These are phyloP conservation scores for Dactylonectria macrodidyma DNA, from an alignment of 2,329 filamentous ascomycete species.

Conservation along the genomic window DNA sequence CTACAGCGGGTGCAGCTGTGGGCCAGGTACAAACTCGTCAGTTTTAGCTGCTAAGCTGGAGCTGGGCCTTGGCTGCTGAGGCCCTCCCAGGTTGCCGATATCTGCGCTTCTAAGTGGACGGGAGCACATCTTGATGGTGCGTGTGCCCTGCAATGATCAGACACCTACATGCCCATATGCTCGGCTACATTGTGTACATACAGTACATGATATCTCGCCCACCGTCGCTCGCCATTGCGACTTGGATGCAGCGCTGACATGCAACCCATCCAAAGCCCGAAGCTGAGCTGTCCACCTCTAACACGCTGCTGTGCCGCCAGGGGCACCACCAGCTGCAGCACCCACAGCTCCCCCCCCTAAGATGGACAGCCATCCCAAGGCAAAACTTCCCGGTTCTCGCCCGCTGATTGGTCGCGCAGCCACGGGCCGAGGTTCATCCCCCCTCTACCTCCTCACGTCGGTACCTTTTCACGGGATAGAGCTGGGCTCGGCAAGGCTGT, in stretches of 20 bases:
- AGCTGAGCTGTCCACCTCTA: conserved; percentile 1
- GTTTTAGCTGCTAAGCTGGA: background rate
- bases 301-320: background rate
- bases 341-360: background rate
- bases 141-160: background rate
- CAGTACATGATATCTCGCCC: background rate
- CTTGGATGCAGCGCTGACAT: background rate
- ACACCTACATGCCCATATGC: background rate
- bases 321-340: background rate
- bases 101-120: background rate
- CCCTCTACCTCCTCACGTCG: conserved; percentile 3
- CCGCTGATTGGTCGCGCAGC: conserved; percentile 18
- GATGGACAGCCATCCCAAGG: conserved; percentile 8
- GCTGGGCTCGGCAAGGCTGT: conserved; percentile 15
- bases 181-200: background rate
- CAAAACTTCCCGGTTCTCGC: conserved; percentile 7
- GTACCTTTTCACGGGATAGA: conserved; percentile 21
- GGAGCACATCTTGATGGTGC: background rate
- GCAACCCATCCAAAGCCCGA: background rate
- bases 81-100: conserved; percentile 8
- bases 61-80: background rate
- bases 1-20: conserved; percentile 5
- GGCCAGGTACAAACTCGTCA: background rate
- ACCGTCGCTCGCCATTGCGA: background rate
- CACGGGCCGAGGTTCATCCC: conserved; percentile 28